A percentile compares a stretch with the other conserved stretches of the same genome.
Evolutionary conservation across 805 yeast species (phyloP).

Genomic region (Candida pini): DNA sequence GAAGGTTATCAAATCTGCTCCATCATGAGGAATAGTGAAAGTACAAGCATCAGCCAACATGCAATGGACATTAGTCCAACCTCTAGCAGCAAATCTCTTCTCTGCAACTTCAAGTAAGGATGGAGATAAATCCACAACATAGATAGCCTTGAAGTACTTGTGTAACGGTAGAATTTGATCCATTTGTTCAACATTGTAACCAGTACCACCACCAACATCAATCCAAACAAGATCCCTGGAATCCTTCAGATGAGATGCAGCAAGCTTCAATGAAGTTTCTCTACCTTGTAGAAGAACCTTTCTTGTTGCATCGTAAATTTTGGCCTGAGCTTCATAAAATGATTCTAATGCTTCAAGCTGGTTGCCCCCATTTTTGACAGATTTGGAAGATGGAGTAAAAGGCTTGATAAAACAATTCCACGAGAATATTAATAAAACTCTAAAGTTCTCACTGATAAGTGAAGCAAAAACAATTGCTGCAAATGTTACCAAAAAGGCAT

Average conservation of each 20-base stretch:
- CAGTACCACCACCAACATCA: constrained; percentile 86
- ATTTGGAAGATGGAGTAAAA: constrained; percentile 31
- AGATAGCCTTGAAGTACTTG: constrained; percentile 54
- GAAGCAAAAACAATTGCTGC: constrained; percentile 2
- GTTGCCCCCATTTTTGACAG: constrained; percentile 25
- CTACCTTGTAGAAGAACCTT: constrained; percentile 64
- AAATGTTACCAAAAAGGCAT: constrained; percentile 2
- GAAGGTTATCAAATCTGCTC: constrained; percentile 71
- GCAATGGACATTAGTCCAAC: constrained; percentile 59
- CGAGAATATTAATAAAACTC: constrained; percentile 28
- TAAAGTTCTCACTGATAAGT: constrained; percentile 11
- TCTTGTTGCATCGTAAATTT: constrained; percentile 70
- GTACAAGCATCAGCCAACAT: constrained; percentile 72
- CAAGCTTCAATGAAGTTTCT: constrained; percentile 54
- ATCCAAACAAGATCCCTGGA: constrained; percentile 55
- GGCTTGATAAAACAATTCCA: constrained; percentile 60
- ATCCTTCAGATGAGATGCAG: constrained; percentile 48
- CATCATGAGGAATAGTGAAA: constrained; percentile 44
- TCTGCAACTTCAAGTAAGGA: constrained; percentile 70
- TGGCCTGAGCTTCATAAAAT: constrained; percentile 74
- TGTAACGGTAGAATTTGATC: constrained; percentile 43
- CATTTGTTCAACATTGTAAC: constrained; percentile 77
- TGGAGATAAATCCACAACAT: constrained; percentile 71
- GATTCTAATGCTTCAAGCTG: constrained; percentile 62
- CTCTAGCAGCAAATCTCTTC: constrained; percentile 43